Conservation (phyloP, 2,329 filamentous ascomycete species). For the Fusarium dimerum region DNA sequence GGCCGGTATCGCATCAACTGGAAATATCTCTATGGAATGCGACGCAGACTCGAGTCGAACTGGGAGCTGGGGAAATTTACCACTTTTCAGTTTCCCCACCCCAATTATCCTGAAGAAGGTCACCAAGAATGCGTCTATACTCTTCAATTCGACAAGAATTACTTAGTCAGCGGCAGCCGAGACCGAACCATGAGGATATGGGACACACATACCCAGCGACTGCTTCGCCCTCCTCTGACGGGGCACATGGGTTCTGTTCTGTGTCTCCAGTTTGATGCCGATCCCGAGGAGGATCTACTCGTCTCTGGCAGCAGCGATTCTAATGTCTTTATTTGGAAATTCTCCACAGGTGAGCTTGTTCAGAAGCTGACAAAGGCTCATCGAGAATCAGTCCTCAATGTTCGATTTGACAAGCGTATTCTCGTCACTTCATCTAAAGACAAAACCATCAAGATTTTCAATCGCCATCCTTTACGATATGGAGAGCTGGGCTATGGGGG, state of each 20-base stretch:
- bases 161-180: slow-evolving; percentile 89
- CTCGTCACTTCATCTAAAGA: slow-evolving; percentile 98
- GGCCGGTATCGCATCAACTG: slow-evolving; percentile 74
- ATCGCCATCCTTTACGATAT: slow-evolving; percentile 66
- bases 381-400: slow-evolving; percentile 86
- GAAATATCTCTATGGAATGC: slow-evolving; percentile 90
- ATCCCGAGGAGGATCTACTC: slow-evolving; percentile 85
- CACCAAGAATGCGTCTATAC: slow-evolving; percentile 95
- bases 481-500: slow-evolving; percentile 59
- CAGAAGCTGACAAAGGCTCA: slow-evolving; percentile 78
- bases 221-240: slow-evolving; percentile 70
- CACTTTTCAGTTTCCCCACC: slow-evolving; percentile 91
- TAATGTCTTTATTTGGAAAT: slow-evolving; percentile 87
- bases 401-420: slow-evolving; percentile 88
- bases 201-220: slow-evolving; percentile 78
- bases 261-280: slow-evolving; percentile 92
- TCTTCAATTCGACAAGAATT: slow-evolving; percentile 83
- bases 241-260: slow-evolving; percentile 87
- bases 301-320: slow-evolving; percentile 94
- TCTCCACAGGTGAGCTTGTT: slow-evolving; percentile 83
- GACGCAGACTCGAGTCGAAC: slow-evolving; percentile 81
- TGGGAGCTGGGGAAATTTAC: slow-evolving; percentile 82
- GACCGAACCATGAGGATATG: slow-evolving; percentile 88
- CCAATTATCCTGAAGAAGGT: slow-evolving; percentile 74
- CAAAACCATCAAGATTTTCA: slow-evolving; percentile 96